Conservation (phyloP, 345 rosid genomes). For the Cardamine resedifolia region DNA sequence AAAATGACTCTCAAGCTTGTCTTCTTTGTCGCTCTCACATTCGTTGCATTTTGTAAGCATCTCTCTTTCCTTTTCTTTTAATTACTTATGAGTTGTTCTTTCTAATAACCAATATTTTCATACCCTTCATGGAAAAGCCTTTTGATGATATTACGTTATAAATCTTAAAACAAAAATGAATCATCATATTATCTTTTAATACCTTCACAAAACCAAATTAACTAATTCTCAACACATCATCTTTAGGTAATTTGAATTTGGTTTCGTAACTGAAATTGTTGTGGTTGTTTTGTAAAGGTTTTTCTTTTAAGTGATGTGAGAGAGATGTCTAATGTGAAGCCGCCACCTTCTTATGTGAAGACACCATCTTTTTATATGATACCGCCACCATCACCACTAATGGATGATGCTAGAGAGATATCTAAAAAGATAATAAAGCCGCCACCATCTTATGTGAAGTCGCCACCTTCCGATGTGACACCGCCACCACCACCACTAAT, state of each 20-base stretch:
- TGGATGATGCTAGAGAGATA: slow-evolving; percentile 11
- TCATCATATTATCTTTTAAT: background rate
- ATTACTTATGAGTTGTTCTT: background rate
- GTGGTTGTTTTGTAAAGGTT: background rate
- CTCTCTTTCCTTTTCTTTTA: background rate
- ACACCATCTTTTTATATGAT: too few relatives aligned
- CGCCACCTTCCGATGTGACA: too few relatives aligned
- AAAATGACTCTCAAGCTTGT: slow-evolving; percentile 7
- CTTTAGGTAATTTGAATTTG: background rate
- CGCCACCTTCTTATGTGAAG: too few relatives aligned
- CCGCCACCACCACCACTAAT: background rate
- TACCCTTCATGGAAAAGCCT: background rate
- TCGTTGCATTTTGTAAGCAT: slow-evolving; percentile 8
- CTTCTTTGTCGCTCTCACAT: background rate
- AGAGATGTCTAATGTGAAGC: too few relatives aligned
- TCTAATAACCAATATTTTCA: background rate
- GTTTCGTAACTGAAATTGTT: background rate
- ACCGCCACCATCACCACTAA: background rate
- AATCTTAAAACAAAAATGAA: background rate
- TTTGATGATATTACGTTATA: background rate
- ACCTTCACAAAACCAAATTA: too few relatives aligned
- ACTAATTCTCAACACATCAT: too few relatives aligned
- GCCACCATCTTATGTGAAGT: too few relatives aligned
- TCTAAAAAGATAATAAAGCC: too few relatives aligned
- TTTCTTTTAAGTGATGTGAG: background rate